Conservation (phyloP, 352 stramenopile species). For the Peronosclerospora sorghi region DNA sequence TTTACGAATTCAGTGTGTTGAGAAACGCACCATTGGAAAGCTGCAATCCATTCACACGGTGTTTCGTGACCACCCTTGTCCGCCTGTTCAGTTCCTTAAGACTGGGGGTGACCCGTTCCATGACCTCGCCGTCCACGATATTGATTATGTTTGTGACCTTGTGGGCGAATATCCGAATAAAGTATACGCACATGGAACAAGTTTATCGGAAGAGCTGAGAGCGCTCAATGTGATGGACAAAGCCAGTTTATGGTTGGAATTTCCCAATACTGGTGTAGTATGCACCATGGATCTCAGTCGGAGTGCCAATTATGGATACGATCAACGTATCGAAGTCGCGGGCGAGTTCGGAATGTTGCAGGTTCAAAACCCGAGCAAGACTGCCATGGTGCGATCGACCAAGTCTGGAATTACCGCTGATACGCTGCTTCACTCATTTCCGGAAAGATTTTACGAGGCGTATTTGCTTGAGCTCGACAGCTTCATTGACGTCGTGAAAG, state of each 20-base stretch:
- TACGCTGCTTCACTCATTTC: slow-evolving; percentile 77
- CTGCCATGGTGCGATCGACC: slow-evolving; percentile 39
- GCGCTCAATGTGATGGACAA: slow-evolving; percentile 72
- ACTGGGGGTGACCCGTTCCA: slow-evolving; percentile 84
- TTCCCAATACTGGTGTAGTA: slow-evolving; percentile 51
- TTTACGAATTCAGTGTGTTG: slow-evolving; percentile 31
- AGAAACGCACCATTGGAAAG: slow-evolving; percentile 41
- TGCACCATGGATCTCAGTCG: slow-evolving; percentile 85
- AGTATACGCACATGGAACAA: slow-evolving; percentile 80
- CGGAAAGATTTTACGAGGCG: slow-evolving; percentile 76
- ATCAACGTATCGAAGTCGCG: slow-evolving; percentile 87
- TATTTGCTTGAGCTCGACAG: slow-evolving; percentile 80
- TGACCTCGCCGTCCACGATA: slow-evolving; percentile 86
- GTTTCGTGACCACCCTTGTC: slow-evolving; percentile 86
- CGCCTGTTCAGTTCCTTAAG: slow-evolving; percentile 82
- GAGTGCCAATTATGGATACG: slow-evolving; percentile 83
- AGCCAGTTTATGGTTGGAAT: slow-evolving; percentile 73
- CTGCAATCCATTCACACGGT: slow-evolving; percentile 78
- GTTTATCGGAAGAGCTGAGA: slow-evolving; percentile 52
- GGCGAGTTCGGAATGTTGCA: slow-evolving; percentile 65
- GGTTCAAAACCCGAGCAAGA: slow-evolving; percentile 61
- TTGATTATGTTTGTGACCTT: slow-evolving; percentile 83
- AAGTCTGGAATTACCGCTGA: slow-evolving; percentile 41
- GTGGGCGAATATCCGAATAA: slow-evolving; percentile 64
- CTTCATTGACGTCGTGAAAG: slow-evolving; percentile 59